phyloP scores from a whole-genome alignment of 1,139 yeast species.

The Candida anutae region DNA sequence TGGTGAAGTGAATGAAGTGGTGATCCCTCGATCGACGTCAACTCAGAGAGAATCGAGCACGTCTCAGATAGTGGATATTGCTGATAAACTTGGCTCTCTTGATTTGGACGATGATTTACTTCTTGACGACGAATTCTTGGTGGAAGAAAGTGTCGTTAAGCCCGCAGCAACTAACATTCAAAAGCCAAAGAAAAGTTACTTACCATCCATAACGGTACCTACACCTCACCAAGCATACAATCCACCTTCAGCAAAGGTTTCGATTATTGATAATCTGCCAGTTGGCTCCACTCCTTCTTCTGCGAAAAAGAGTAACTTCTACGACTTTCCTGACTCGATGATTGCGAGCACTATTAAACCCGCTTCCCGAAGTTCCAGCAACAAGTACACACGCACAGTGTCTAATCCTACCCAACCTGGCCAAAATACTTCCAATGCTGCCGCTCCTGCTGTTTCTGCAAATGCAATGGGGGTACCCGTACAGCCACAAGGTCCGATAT shows the following conservation, averaged over 20 bases:
- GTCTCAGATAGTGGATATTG: conserved; percentile 1
- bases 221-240: too few species aligned
- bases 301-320: conserved; percentile 66
- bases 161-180: too few species aligned
- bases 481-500: too few species aligned
- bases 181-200: too few species aligned
- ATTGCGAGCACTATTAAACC: conserved; percentile 35
- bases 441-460: not conserved
- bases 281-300: too few species aligned
- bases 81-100: conserved; percentile 12
- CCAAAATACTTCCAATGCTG: too few species aligned
- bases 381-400: conserved; percentile 14
- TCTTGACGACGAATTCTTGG: conserved; percentile 28
- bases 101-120: conserved; percentile 43
- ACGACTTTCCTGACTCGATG: conserved; percentile 68
- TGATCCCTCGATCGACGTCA: too few species aligned
- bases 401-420: conserved; percentile 1
- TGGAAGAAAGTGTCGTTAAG: too few species aligned
- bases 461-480: too few species aligned
- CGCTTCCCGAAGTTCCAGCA: conserved; percentile 20
- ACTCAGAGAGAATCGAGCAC: too few species aligned
- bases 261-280: conserved; percentile 2
- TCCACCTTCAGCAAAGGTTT: conserved; percentile 1
- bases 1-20: too few species aligned
- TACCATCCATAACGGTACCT: too few species aligned